Base-by-base conservation (phyloP, 2,329 filamentous ascomycete genomes). In the Cercospora sp. region DNA sequence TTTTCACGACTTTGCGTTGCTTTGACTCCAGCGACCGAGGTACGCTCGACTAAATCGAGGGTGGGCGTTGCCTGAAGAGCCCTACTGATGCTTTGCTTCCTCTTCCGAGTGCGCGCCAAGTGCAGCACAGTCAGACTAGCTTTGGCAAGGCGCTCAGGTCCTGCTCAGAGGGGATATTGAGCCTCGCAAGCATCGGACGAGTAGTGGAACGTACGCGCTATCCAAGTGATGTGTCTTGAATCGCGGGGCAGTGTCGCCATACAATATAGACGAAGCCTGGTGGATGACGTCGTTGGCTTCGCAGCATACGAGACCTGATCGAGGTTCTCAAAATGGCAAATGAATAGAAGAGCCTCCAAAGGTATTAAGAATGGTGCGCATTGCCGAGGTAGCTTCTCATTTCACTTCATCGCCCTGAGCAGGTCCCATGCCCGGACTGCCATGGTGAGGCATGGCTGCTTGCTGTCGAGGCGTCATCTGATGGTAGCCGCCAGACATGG, bases 401-500 rank as follows among this genome's bases (percentile, higher is more conserved):
- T 75, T 74, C 55, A 73, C 74, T 61, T 76, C 75, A 53, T 76
- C 75, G 63, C 73, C 75, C 48, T 74, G 72, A 12, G 66, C 68
- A 57, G 68, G 71, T 30, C 68, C 69, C 69, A 74, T 74, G 12
- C 74, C 75, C n/a, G 74, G 73, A 59, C 73, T 76, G 13, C 74
- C 71, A 8, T 75, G 75, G 59, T 74, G 72, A 13, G 74, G 75
- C 8, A 75, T 68, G n/a, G 75, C 76, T 26, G 75, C 68, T 62
- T 77, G 74, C 66, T 76, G 74, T 40, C 77, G 68, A 5, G 77
- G 77, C n/a, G 77, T 78, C 75, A 78, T 76, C 60, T 77, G 76
- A 33, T 75, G 76, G 60, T 69, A 75, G n/a, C 73, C 75, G 13
- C 72, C 73, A 7, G 75, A 76, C 74, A 77, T 76, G n/a, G 72